Evolutionary conservation across 306 rosid genomes (phyloP), one percentile per base, ranked within the genome.

Genomic region (Castanospermum australe): DNA sequence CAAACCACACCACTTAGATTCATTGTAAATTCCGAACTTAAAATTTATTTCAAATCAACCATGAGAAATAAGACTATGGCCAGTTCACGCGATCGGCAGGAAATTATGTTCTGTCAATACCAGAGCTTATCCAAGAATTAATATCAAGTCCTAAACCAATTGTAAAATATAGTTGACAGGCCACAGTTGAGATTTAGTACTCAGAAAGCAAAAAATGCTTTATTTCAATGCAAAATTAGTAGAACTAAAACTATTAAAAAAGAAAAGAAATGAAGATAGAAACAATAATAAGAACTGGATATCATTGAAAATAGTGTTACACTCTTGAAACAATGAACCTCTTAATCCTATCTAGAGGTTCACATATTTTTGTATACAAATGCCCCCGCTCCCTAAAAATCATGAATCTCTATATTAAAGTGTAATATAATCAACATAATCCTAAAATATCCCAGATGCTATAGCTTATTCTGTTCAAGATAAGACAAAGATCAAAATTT

Each of bases 381-480:
- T 76, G 75, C 56, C 77, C n/a, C 72, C 65, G 71, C 83, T 38
- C 51, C 84, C 86, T 33, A 67, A 67, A 84, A 77, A 86, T 82
- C 66, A 88, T 69, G 82, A 86, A 76, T 73, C 81, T 79, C 83
- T 88, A 56, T 45, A 85, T 79, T 92, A 86, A 83, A 73, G 77
- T 33, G 73, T 71, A 54, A 83, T 80, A 81, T 76, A 83, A 73
- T 70, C 63, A 79, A 82, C 74, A 54, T 47, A 25, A 81, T 36
- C 60, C 25, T 57, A 81, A 72, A 67, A 73, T 61, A 32, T 44
- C 73, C 30, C 73, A 70, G 35, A 68, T 28, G 1, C 32, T 3
- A 78, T 44, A 51, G 71, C 82, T 82, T 87, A 83, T 87, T 86
- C 62, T 77, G 74, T 69, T 73, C 48, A 41, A 47, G 83, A 77